Conservation (phyloP, 1,284 basidiomycete genomes). For the Rhodotorula sp. region DNA sequence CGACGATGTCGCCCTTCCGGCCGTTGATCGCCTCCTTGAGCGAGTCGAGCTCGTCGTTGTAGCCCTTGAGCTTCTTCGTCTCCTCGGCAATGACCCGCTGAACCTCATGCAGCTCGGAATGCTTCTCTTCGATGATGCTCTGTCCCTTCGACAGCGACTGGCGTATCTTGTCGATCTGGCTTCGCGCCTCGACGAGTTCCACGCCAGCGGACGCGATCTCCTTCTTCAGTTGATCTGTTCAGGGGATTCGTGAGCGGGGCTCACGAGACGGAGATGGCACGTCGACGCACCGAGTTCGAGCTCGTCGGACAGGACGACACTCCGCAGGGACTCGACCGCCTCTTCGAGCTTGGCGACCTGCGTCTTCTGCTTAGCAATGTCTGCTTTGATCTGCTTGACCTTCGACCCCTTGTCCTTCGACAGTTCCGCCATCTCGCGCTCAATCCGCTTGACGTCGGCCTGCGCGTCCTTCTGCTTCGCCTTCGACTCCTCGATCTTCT, state of each 20-base stretch:
- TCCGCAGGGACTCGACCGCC: conserved; percentile 79
- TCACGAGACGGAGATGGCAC: conserved; percentile 2
- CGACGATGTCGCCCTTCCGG: conserved; percentile 71
- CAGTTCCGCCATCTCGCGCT: conserved; percentile 97
- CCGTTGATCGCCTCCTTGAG: conserved; percentile 77
- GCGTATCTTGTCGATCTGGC: conserved; percentile 61
- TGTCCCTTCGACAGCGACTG: conserved; percentile 64
- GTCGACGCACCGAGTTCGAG: conserved; percentile 74
- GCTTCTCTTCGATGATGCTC: conserved; percentile 57
- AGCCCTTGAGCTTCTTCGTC: conserved; percentile 77
- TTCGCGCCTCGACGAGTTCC: conserved; percentile 63
- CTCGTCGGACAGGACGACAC: conserved; percentile 79
- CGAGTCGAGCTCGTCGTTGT: conserved; percentile 80
- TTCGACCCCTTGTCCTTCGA: conserved; percentile 98
- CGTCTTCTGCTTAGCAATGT: conserved; percentile 76
- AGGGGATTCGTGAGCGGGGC: neutral
- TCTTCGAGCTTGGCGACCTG: conserved; percentile 76
- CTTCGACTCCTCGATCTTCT: conserved; percentile 65
- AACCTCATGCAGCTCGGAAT: conserved; percentile 50
- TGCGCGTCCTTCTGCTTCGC: conserved; percentile 73
- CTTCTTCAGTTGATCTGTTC: conserved; percentile 71
- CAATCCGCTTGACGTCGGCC: conserved; percentile 77
- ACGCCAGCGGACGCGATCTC: conserved; percentile 67
- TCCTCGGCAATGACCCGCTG: conserved; percentile 76
- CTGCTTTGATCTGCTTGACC: conserved; percentile 83